phyloP scores from a whole-genome alignment of 139 green algal species.

The Diplosphaera chodatii region DNA sequence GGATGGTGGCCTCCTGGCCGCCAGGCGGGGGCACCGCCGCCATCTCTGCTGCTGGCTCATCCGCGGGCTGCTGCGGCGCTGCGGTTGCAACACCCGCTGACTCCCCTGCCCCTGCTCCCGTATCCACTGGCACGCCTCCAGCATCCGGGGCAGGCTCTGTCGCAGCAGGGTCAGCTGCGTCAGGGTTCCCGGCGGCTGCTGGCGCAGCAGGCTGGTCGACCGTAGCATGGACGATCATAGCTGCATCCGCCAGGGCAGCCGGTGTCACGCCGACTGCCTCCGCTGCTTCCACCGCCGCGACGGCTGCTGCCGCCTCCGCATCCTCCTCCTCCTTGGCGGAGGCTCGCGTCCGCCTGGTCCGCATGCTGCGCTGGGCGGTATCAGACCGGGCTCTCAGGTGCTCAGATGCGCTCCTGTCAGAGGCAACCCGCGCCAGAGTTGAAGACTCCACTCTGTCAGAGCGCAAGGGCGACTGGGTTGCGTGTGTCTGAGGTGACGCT shows the following conservation, averaged over 20 bases:
- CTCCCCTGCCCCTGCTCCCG: not conserved
- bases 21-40: not conserved
- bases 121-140: not conserved
- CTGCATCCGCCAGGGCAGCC: not conserved
- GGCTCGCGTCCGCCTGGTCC: not conserved
- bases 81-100: not conserved
- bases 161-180: too few species aligned
- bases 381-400: too few species aligned
- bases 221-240: too few species aligned
- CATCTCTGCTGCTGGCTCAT: not conserved
- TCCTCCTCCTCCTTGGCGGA: not conserved
- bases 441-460: too few species aligned
- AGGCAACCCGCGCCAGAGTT: too few species aligned
- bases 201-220: too few species aligned
- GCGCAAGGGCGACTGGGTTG: too few species aligned
- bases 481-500: too few species aligned
- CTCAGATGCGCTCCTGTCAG: too few species aligned
- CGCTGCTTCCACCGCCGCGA: not conserved
- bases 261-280: not conserved
- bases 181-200: too few species aligned
- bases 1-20: not conserved
- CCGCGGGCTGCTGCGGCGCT: not conserved
- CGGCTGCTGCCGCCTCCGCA: not conserved
- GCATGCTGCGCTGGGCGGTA: not conserved
- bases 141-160: not conserved